Evolutionary conservation across 2,329 filamentous ascomycete species (phyloP).

Genomic region (Trichoderma semiorbis): DNA sequence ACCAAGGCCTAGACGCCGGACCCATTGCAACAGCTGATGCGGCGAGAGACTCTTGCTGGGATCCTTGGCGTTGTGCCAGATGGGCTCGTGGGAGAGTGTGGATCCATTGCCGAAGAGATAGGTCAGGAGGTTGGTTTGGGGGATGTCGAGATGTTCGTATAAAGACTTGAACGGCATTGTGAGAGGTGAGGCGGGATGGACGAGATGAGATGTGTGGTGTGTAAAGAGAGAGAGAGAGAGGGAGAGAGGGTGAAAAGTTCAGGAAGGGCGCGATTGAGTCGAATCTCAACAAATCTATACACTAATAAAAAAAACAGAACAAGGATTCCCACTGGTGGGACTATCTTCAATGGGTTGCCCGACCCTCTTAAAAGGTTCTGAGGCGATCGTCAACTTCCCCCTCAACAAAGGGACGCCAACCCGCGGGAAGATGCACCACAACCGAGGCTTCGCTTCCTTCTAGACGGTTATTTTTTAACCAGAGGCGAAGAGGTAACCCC

Average conservation of each 20-base stretch:
- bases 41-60: conserved; percentile 43
- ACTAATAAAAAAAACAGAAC: neutral
- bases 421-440: neutral
- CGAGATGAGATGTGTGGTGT: neutral
- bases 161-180: conserved; percentile 43
- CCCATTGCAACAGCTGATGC: conserved; percentile 46
- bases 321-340: neutral
- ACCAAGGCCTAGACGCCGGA: conserved; percentile 48
- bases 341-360: neutral
- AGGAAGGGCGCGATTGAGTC: neutral
- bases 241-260: neutral
- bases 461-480: neutral
- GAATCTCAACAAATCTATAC: neutral
- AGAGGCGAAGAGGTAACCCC: neutral
- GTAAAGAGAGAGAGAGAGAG: neutral
- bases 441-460: neutral
- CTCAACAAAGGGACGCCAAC: neutral
- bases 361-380: neutral
- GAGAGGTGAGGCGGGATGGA: neutral
- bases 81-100: conserved; percentile 40
- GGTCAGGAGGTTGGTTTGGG: conserved; percentile 42
- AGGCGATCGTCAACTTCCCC: neutral
- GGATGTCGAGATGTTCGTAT: conserved; percentile 41
- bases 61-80: conserved; percentile 53
- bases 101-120: conserved; percentile 34